Conservation (phyloP, 2,329 filamentous ascomycete genomes). For the Pyrenochaeta sp. region DNA sequence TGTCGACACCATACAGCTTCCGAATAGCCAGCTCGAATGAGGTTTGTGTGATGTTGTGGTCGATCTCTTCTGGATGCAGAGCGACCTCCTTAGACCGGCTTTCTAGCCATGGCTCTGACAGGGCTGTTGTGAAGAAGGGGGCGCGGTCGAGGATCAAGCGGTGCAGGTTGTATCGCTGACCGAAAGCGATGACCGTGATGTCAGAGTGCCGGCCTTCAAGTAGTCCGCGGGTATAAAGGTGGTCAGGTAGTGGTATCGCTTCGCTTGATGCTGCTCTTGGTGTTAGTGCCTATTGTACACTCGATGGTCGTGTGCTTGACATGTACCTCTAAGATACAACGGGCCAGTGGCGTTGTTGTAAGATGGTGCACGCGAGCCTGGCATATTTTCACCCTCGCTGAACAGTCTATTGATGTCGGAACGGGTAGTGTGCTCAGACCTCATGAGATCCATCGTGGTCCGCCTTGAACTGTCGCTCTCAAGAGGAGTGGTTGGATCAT, state of each 20-base stretch:
- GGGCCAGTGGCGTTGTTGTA: slow-evolving; percentile 51
- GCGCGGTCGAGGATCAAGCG: slow-evolving; percentile 64
- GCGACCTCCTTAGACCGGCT: slow-evolving; percentile 61
- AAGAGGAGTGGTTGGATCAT: slow-evolving; percentile 56
- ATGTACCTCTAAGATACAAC: slow-evolving; percentile 43
- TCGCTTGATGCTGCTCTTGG: slow-evolving; percentile 41
- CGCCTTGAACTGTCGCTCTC: slow-evolving; percentile 37
- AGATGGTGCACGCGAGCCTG: slow-evolving; percentile 52
- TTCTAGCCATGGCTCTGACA: slow-evolving; percentile 66
- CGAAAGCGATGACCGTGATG: slow-evolving; percentile 63
- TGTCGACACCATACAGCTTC: slow-evolving; percentile 61
- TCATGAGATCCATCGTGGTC: slow-evolving; percentile 36
- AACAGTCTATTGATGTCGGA: slow-evolving; percentile 57
- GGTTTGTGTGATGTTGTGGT: slow-evolving; percentile 61
- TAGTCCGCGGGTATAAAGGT: slow-evolving; percentile 62
- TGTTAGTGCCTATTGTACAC: slow-evolving; percentile 21
- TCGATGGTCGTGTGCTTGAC: too few species aligned
- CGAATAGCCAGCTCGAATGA: slow-evolving; percentile 65
- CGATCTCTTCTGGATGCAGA: slow-evolving; percentile 63
- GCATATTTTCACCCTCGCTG: slow-evolving; percentile 49
- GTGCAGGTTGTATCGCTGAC: slow-evolving; percentile 61
- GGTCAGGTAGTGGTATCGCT: slow-evolving; percentile 57
- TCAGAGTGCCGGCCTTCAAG: slow-evolving; percentile 63
- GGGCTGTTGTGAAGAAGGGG: slow-evolving; percentile 63
- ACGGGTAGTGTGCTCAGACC: slow-evolving; percentile 51